phyloP scores from a whole-genome alignment of 495 filamentous ascomycete genomes.

The Hypoxylon perforatum region DNA sequence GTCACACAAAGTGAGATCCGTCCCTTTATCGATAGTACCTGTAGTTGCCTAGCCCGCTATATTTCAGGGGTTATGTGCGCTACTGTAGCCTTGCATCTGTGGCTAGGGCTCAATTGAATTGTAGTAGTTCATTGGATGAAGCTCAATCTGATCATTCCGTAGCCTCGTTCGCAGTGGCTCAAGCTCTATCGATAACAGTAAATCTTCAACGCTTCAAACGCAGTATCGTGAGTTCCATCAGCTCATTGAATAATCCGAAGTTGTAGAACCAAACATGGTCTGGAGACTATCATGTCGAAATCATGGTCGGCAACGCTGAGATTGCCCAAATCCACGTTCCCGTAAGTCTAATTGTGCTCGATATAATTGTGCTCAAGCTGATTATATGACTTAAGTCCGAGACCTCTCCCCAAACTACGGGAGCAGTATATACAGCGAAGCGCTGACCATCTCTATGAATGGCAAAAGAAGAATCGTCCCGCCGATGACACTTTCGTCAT shows the following conservation, averaged over 20 bases:
- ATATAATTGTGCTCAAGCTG: constrained; percentile 24
- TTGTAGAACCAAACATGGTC: constrained; percentile 26
- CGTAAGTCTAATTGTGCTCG: constrained; percentile 48
- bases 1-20: too few species aligned
- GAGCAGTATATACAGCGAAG: constrained; percentile 77
- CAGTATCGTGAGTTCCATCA: constrained; percentile 7
- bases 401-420: constrained; percentile 57
- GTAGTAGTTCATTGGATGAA: constrained; percentile 7
- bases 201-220: not conserved
- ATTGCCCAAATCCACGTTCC: constrained; percentile 61
- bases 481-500: constrained; percentile 75
- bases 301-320: constrained; percentile 60
- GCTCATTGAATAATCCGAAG: constrained; percentile 5
- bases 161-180: not conserved
- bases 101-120: constrained; percentile 16
- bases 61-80: not conserved
- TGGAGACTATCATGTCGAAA: constrained; percentile 57
- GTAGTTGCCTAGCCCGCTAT: too few species aligned
- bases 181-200: constrained; percentile 17
- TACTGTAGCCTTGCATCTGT: constrained; percentile 1
- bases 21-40: not conserved
- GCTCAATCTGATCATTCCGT: not conserved
- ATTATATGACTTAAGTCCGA: constrained; percentile 48
- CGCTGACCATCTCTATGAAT: constrained; percentile 88
- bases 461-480: constrained; percentile 74